A percentile compares a stretch with the other conserved stretches of the same genome.
Conservation (phyloP, 495 filamentous ascomycete species). For the Lasiosphaeria hispida region DNA sequence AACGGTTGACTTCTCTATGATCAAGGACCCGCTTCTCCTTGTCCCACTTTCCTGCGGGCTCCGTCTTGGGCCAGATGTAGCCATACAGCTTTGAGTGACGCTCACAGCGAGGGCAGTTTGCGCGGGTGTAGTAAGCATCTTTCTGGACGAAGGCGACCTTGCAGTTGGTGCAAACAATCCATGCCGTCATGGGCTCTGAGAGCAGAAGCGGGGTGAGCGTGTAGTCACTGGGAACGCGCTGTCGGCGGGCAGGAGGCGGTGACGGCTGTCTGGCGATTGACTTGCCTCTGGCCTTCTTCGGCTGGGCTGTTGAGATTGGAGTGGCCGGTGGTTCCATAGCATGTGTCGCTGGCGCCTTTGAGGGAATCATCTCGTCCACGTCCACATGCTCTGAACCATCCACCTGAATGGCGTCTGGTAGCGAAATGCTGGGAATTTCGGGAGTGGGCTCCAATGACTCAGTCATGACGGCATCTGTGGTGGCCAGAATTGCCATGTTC, state of each 20-base stretch:
- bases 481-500: neutral
- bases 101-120: constrained; percentile 88
- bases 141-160: constrained; percentile 76
- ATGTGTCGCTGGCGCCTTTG: neutral
- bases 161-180: constrained; percentile 86
- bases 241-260: constrained; percentile 26
- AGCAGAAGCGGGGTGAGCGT: constrained; percentile 70
- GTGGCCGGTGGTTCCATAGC: neutral
- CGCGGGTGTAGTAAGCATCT: constrained; percentile 80
- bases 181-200: constrained; percentile 68
- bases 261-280: neutral
- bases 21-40: constrained; percentile 74
- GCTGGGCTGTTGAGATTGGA: neutral
- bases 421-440: neutral
- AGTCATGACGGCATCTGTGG: neutral
- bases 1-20: constrained; percentile 68
- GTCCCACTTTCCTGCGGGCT: constrained; percentile 67
- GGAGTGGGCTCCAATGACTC: neutral
- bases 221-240: constrained; percentile 69
- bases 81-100: constrained; percentile 95
- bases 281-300: constrained; percentile 3
- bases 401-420: too few relatives aligned
- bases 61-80: constrained; percentile 92
- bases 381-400: too few relatives aligned
- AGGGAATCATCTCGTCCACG: too few relatives aligned